Evolutionary conservation across 2,329 filamentous ascomycete genomes (phyloP), one percentile per base, ranked within the genome.

Genomic region (Zymoseptoria passerinii): DNA sequence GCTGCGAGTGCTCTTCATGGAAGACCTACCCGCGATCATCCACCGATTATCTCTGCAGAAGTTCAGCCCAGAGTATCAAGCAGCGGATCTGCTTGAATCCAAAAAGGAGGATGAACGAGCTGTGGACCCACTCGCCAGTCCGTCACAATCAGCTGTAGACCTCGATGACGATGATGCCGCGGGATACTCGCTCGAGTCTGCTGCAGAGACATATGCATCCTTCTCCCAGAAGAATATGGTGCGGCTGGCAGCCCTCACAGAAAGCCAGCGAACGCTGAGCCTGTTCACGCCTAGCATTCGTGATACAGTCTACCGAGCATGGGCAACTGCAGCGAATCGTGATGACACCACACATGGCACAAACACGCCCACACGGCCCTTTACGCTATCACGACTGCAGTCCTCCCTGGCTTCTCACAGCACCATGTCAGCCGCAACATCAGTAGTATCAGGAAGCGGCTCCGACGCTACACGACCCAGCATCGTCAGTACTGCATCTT

Each of bases 221-320:
- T 97, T 99, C 72, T 97, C 92, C 0, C 90, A 96, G 70, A 96
- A 95, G 80, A 97, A 96, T 67, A 78, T 97, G 44, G 76, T 95
- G 23, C 87, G 89, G 54, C 79, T 99, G 10, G 90, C 88, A 23
- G 84, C 90, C 0, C 78, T 99, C 58, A 91, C 85, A 3, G 88
- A 95, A 68, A 95, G 91, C 2, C 91, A 97, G 67, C 85, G 89
- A 52, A 97, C 94, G 0, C 76, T 97, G 35, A 95, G 92, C 4
- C 78, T 97, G 0, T 95, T 95, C 71, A 96, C 92, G 1, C 91
- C 92, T 0, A 85, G 87, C n/a, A 92, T 97, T 59, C 80, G 84
- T 55, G 90, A 97, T 72, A 89, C 90, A 3, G 87, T 97, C 27
- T 96, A 95, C 73, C 84, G 94, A 60, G 94, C 92, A 29, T 96